Percentiles rank a stretch among this genome's conserved stretches.
These are phyloP conservation scores for Mikania micrantha DNA, from an alignment of 129 eudicot genomes.

Conservation along the genomic window DNA sequence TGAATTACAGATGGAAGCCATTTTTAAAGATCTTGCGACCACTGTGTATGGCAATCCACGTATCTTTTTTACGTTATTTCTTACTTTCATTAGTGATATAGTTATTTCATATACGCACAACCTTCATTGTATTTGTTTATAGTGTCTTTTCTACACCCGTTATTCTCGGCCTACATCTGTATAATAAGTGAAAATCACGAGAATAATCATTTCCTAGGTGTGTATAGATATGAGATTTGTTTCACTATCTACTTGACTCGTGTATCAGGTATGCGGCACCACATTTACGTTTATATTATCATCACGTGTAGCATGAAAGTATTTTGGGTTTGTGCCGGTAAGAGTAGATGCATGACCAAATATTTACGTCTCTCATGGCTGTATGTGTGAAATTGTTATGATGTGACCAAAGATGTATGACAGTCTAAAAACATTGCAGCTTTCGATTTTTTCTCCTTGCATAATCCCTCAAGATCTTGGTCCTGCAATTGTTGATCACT, in stretches of 20 bases:
- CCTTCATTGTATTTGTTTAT: neutral
- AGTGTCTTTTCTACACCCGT: too few species aligned
- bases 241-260: too few species aligned
- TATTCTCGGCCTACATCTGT: too few species aligned
- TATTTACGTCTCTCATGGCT: too few species aligned
- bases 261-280: neutral
- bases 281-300: neutral
- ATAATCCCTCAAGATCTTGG: too few species aligned
- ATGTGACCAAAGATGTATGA: neutral
- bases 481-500: too few species aligned
- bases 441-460: neutral
- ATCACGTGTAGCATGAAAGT: neutral
- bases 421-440: neutral
- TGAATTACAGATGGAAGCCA: constrained; percentile 79
- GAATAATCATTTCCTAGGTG: too few species aligned
- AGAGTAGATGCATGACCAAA: too few species aligned
- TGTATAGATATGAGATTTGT: too few species aligned
- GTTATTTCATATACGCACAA: neutral
- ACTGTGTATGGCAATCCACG: constrained; percentile 88
- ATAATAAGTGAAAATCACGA: too few species aligned
- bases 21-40: constrained; percentile 67
- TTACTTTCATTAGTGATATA: neutral
- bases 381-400: neutral
- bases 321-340: too few species aligned
- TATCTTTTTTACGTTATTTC: constrained; percentile 32